Base-by-base conservation (phyloP, 2,329 filamentous ascomycete species). In the Diaporthe sp. region DNA sequence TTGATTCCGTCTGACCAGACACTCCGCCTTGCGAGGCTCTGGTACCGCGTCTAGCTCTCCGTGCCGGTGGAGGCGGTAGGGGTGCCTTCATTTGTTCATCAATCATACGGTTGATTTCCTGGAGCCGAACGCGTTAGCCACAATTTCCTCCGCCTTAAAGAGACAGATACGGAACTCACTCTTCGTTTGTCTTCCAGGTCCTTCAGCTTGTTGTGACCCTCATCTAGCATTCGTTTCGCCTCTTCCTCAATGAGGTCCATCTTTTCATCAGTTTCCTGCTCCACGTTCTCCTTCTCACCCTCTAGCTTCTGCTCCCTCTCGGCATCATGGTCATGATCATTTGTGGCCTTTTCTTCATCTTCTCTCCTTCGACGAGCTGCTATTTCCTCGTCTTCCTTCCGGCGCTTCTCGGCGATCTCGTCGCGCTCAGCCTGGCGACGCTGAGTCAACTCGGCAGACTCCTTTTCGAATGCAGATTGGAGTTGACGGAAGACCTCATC, bases 81-180 rank as follows among this genome's bases (percentile, higher is more conserved):
- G 84, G 80, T 28, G 78, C 70, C 71, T 82, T 81, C 44, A 87
- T 78, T 75, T 85, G 81, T 73, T 87, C 85, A 46, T 87, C 86
- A 53, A 87, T 85, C 55, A 83, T 79, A 28, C 82, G 84, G 71
- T 87, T 87, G 75, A 87, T 81, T 78, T 87, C 85, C 85, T 86
- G 22, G 25, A 34, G 42, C 22, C 7, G 9, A 19, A 4, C 17
- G 15, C 22, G n/a, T 75, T 51, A 75, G 71, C 19, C 19, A 53
- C n/a, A 37, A 2, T 70, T 73, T 78, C 75, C 49, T 71, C 42
- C 77, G 76, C 53, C 77, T 70, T 37, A 78, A 13, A 4, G 22
- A 34, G 44, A 22, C 12, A 42, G 10, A 10, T 5, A 34, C 25
- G 2, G 60, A 17, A 72, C 80, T 79, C 53, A 84, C 83, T 72